A percentile compares a stretch with the other conserved stretches of the same genome.
Conservation (phyloP, 2,329 filamentous ascomycete species). For the Venturiaceae sp. region DNA sequence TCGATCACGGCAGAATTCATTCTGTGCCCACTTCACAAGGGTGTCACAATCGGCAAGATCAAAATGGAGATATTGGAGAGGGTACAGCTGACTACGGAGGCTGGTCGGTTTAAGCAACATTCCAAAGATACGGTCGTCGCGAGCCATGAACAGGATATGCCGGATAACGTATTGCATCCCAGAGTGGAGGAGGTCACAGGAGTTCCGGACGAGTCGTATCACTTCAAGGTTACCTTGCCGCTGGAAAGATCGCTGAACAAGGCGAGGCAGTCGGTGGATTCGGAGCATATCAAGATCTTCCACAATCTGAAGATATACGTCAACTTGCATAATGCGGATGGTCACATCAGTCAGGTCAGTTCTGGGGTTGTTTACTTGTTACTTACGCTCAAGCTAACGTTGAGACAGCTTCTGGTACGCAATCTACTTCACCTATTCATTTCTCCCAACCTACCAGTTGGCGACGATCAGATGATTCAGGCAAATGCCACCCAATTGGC, state of each 20-base stretch:
- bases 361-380: neutral
- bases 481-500: conserved; percentile 32
- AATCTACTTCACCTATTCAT: conserved; percentile 91
- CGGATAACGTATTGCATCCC: conserved; percentile 15
- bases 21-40: conserved; percentile 81
- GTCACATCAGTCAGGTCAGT: conserved; percentile 68
- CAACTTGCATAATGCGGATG: conserved; percentile 87
- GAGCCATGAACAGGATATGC: conserved; percentile 24
- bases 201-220: conserved; percentile 45
- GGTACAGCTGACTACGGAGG: conserved; percentile 39
- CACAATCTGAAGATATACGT: conserved; percentile 91
- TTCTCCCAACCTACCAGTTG: conserved; percentile 82
- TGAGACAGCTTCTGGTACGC: conserved; percentile 66
- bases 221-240: conserved; percentile 49
- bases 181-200: conserved; percentile 26
- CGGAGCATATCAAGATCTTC: conserved; percentile 79
- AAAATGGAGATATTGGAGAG: conserved; percentile 72
- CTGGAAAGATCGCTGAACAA: conserved; percentile 73
- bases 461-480: conserved; percentile 73
- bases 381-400: neutral
- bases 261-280: conserved; percentile 84
- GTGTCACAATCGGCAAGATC: conserved; percentile 74
- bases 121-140: conserved; percentile 21
- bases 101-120: conserved; percentile 15
- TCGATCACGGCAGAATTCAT: conserved; percentile 74